Percentiles rank a stretch among this genome's conserved stretches.
Conservation (phyloP, 257 asterid genomes). For the Cinchona pubescens region DNA sequence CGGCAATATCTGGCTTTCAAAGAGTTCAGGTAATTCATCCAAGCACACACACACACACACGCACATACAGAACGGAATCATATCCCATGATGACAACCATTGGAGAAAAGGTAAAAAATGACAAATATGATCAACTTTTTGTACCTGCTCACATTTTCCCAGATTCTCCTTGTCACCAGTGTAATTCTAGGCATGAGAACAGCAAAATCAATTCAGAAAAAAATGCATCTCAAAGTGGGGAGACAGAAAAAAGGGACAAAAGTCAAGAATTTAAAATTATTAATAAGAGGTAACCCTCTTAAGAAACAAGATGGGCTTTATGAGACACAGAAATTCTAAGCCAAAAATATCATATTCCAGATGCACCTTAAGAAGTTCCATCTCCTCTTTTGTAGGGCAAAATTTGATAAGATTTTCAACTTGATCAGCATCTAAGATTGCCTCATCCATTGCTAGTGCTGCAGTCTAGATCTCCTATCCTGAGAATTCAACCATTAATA, state of each 20-base stretch:
- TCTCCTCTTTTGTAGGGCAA: slow-evolving; percentile 98
- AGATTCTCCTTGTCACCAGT: slow-evolving; percentile 81
- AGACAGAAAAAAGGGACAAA: not conserved
- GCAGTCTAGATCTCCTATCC: no score
- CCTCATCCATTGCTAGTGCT: slow-evolving; percentile 93
- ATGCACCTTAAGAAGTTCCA: slow-evolving; percentile 94
- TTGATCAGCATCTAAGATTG: slow-evolving; percentile 96
- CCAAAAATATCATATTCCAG: not conserved
- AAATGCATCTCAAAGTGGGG: not conserved
- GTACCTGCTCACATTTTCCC: slow-evolving; percentile 98
- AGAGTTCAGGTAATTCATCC: not conserved
- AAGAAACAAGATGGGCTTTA: not conserved
- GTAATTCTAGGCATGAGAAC: slow-evolving; percentile 49
- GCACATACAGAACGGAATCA: not conserved
- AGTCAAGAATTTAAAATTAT: not conserved
- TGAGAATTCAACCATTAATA: slow-evolving; percentile 28
- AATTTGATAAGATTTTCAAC: slow-evolving; percentile 94
- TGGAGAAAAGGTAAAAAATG: slow-evolving; percentile 2
- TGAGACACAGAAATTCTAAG: not conserved
- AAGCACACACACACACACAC: not conserved
- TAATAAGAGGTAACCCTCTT: not conserved
- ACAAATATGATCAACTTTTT: slow-evolving; percentile 24
- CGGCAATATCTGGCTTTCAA: not conserved
- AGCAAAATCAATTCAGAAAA: slow-evolving; percentile 13
- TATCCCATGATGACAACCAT: not conserved